Base-by-base conservation (phyloP, 2,329 filamentous ascomycete species). In the Sarocladium oryzae region DNA sequence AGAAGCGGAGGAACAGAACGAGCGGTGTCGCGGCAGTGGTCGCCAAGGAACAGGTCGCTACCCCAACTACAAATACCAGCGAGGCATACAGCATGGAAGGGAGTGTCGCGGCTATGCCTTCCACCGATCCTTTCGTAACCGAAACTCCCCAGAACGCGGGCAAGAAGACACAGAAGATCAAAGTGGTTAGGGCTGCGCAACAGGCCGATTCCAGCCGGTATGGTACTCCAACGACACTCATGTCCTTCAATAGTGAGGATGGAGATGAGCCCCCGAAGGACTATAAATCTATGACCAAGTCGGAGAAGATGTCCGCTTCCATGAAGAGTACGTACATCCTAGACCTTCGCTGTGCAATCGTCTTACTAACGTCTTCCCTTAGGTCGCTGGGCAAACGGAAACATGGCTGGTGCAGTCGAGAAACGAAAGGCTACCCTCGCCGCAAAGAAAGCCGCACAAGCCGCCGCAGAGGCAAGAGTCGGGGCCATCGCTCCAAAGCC, bases 271-370 rank as follows among this genome's bases (percentile, higher is more conserved):
- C 62, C 16, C 61, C 57, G 43, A 81, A 82, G 66, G 77, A 81
- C 50, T 82, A 82, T 58, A 74, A 75, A 32, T 71, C 75, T 38
- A 82, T 82, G 78, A 82, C 77, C 45, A 83, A 83, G 67, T 81
- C 77, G 26, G 79, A 83, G 66, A 83, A 83, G 70, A 82, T 83
- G 79, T 80, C 76, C n/a, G 74, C 73, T 16, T 82, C 78, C 2
- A 83, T 83, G 79, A 81, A 81, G 69, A 77, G 79, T 82, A 69
- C 67, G 74, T 52, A 30, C 48, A 20, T 24, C n/a, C 2, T 41
- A 6, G 16, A 18, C 10, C 20, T 28, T 36, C 38, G 20, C 16
- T 30, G 35, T 36, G 21, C 53, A 54, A 53, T 52, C 46, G 16
- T 41, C 54, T 43, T 35, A 15, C 33, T 46, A 38, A 40, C 37